Base-by-base conservation (phyloP, 1,139 yeast genomes). In the Suhomyces taliae region DNA sequence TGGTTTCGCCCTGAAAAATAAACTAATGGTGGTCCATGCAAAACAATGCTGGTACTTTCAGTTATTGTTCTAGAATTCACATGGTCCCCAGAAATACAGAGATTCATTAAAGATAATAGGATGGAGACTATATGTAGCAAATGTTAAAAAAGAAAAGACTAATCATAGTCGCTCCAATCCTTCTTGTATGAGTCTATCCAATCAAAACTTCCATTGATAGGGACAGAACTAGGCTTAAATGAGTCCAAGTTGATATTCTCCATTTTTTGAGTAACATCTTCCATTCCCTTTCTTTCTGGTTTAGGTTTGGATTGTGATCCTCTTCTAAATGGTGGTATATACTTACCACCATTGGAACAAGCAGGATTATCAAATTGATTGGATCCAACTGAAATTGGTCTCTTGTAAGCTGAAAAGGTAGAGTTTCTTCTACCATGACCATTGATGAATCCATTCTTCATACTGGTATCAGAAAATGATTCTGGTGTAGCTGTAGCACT, bases 321-420 rank as follows among this genome's bases (percentile, higher is more conserved):
- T 60, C 91, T 73, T 58, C 87, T 70, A 60, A 80, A 84, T 14
- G 91, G 93, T 29, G 91, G 91, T 39, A 86, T 69, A 56, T 86
- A 86, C 59, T 83, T 83, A 1, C 86, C 86, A 35, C 74, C 67
- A 8, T 62, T 47, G 36, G 62, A 49, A n/a, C 71, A 29, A 11
- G 46, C 37, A 38, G 39, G 45, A 27, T 39, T 42, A 24, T 27
- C 39, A 32, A 39, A 36, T n/a, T 39, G 36, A 32, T 39, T 39
- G 35, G 37, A 43, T 7, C 53, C 55, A 34, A 49, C 49, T 5
- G 59, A 55, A 14, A 50, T 42, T 4, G 59, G 58, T 14, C 57
- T 45, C 42, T 41, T 49, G 12, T 45, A 36, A 3, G 46, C 19
- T 3, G 50, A 19, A 26, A 43, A 14, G 4, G 40, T 46, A 8